Evolutionary conservation across 208 protist genomes (phyloP).

Genomic region (Trypanosoma avium): DNA sequence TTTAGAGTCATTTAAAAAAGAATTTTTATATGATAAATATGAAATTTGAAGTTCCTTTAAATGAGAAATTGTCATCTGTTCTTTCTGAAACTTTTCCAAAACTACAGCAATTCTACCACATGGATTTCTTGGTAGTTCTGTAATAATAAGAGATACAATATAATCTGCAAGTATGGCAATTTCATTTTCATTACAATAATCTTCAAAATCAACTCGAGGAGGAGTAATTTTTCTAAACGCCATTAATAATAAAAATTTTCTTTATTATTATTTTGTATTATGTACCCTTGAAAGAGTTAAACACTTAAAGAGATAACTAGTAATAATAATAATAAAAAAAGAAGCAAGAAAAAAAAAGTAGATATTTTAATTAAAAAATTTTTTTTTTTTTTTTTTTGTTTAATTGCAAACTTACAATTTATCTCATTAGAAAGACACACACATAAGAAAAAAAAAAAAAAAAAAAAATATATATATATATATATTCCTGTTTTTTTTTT

Average conservation of each 20-base stretch:
- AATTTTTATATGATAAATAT: neutral
- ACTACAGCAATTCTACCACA: neutral
- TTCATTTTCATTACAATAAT: neutral
- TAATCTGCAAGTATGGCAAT: neutral
- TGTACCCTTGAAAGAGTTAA: too few species aligned
- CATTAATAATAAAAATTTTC: neutral
- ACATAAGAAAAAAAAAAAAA: too few species aligned
- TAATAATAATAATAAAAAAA: neutral
- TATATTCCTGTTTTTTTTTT: conserved; percentile 8
- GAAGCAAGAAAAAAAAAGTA: neutral
- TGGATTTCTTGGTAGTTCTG: neutral
- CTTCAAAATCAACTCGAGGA: neutral
- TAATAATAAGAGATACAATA: neutral
- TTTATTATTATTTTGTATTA: neutral
- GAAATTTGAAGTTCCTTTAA: neutral
- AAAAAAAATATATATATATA: too few species aligned
- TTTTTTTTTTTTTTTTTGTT: conserved; percentile 6
- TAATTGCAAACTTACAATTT: too few species aligned
- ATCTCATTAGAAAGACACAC: too few species aligned
- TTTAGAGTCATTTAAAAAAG: neutral
- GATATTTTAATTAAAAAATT: too few species aligned
- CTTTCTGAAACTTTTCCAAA: neutral
- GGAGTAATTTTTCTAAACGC: neutral
- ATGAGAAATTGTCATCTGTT: neutral
- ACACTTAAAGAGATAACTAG: too few species aligned